Conservation (phyloP, 441 rosid genomes). For the Raphanus hybrid region DNA sequence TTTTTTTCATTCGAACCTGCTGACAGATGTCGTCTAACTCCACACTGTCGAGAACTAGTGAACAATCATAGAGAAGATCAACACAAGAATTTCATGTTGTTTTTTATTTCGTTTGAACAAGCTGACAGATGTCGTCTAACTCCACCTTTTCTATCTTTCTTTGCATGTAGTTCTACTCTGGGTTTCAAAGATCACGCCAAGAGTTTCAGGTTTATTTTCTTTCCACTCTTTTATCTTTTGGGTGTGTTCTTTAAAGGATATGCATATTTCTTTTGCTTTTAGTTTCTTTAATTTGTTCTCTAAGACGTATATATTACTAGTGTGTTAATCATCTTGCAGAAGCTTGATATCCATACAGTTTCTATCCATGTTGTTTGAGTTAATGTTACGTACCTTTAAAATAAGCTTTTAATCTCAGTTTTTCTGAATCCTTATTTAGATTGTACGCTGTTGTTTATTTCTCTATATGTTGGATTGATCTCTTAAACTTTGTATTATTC, state of each 20-base stretch:
- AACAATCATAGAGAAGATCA: neutral
- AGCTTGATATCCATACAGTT: neutral
- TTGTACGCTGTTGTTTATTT: neutral
- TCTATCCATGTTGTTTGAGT: neutral
- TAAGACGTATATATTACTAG: neutral
- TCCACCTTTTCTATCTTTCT: neutral
- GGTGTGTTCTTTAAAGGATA: neutral
- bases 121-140: neutral
- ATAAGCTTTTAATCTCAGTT: neutral
- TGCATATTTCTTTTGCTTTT: neutral
- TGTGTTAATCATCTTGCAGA: neutral
- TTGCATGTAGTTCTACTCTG: neutral
- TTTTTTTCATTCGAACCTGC: neutral
- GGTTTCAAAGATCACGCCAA: neutral
- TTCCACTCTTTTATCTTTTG: neutral
- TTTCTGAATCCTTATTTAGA: neutral
- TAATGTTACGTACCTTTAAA: neutral
- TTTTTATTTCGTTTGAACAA: neutral
- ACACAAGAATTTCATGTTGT: neutral
- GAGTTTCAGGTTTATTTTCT: constrained; percentile 1
- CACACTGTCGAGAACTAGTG: neutral
- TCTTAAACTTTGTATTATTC: neutral
- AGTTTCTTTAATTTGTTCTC: neutral
- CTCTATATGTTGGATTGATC: neutral
- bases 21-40: neutral